Percentiles rank a stretch among this genome's conserved stretches.
These are phyloP conservation scores for Fraxinus quadrangulata DNA, from an alignment of 257 asterid genomes.

Conservation along the genomic window DNA sequence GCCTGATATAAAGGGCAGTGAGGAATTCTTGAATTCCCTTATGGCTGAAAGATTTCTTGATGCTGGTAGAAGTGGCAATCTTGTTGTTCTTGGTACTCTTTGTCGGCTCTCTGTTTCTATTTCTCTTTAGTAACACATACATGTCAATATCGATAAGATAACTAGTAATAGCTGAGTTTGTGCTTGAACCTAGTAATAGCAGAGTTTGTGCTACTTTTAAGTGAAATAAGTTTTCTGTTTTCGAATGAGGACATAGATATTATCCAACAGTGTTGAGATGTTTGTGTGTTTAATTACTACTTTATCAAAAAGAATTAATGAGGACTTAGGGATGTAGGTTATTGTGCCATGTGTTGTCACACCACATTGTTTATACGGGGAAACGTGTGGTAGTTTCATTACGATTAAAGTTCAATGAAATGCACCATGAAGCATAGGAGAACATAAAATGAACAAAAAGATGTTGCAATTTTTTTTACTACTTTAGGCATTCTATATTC, in stretches of 20 bases:
- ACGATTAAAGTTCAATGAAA: too few relatives aligned
- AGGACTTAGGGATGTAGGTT: background rate
- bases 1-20: conserved; percentile 76
- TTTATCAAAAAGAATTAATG: background rate
- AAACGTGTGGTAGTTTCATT: too few relatives aligned
- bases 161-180: background rate
- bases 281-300: background rate
- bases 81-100: conserved; percentile 76
- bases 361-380: too few relatives aligned
- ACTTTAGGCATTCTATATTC: background rate
- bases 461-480: too few relatives aligned
- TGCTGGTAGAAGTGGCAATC: conserved; percentile 57
- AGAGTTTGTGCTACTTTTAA: too few relatives aligned
- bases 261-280: background rate
- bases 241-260: background rate
- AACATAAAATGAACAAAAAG: too few relatives aligned
- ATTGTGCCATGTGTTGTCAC: background rate
- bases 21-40: conserved; percentile 64
- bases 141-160: background rate
- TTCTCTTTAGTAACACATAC: background rate
- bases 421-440: too few relatives aligned
- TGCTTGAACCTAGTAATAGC: background rate
- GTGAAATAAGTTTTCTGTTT: background rate
- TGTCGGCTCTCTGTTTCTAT: conserved; percentile 4
- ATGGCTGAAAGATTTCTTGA: conserved; percentile 67